Evolutionary conservation across 2,329 filamentous ascomycete species (phyloP).

Genomic region (Teratosphaeria destructans): DNA sequence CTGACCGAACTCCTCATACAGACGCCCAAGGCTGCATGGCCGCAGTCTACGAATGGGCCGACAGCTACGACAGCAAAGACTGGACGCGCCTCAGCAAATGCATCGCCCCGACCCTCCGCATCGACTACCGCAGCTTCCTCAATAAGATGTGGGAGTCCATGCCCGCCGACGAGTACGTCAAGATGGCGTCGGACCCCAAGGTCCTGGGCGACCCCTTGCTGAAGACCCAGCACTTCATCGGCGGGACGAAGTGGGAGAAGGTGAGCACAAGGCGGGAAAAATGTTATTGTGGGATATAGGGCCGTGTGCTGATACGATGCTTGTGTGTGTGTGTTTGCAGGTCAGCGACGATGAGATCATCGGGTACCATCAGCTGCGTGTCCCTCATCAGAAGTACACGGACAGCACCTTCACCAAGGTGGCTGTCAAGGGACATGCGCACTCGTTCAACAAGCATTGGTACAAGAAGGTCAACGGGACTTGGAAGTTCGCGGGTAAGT

Average conservation of each 20-base stretch:
- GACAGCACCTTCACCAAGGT: slow-evolving; percentile 39
- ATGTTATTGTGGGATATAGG: neutral
- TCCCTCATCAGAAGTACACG: slow-evolving; percentile 47
- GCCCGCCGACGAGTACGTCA: slow-evolving; percentile 44
- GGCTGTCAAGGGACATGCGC: slow-evolving; percentile 45
- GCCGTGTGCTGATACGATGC: neutral
- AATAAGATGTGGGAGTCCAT: slow-evolving; percentile 47
- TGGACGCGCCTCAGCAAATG: slow-evolving; percentile 50
- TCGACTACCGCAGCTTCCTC: slow-evolving; percentile 57
- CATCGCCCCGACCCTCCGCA: slow-evolving; percentile 52
- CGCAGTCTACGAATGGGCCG: slow-evolving; percentile 51
- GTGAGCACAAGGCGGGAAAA: slow-evolving; percentile 27
- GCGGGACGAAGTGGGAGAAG: slow-evolving; percentile 43
- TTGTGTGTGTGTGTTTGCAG: neutral
- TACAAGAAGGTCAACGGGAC: slow-evolving; percentile 48
- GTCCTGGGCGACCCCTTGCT: slow-evolving; percentile 46
- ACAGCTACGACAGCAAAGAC: slow-evolving; percentile 57
- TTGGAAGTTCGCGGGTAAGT: slow-evolving; percentile 43
- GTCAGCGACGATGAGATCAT: slow-evolving; percentile 30
- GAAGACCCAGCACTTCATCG: slow-evolving; percentile 49
- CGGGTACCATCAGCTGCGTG: slow-evolving; percentile 48
- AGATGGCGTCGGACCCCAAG: slow-evolving; percentile 41
- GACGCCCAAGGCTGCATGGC: slow-evolving; percentile 31
- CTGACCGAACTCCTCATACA: neutral
- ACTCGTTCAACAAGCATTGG: slow-evolving; percentile 44